Evolutionary conservation across 2,329 filamentous ascomycete genomes (phyloP), one percentile per base, ranked within the genome.

Genomic region (Alternaria triticina): DNA sequence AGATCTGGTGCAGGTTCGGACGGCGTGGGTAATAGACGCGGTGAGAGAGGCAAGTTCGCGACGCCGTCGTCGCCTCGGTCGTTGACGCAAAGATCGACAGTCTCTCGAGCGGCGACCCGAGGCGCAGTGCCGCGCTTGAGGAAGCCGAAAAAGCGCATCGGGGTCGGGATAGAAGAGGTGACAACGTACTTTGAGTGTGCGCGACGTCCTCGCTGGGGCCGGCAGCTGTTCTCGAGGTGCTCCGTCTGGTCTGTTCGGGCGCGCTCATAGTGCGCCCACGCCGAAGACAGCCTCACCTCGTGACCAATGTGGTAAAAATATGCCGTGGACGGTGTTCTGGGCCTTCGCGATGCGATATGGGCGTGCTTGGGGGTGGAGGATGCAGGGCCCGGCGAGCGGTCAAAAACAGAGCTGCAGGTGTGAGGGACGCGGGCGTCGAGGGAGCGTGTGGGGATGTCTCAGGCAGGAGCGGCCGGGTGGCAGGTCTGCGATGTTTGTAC

Each of bases 221-320:
- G 62, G 73, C 71, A 64, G 74, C 76, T 30, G 73, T 70, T 69
- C 73, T 77, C 51, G 77, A 77, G 67, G 74, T 76, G 72, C 77
- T 80, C 73, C 73, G 76, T 71, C 71, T 75, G 61, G 71, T 73
- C 70, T 76, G 72, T 67, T 67, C 71, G 65, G 72, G 72, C 75
- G 77, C 79, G 76, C 77, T 80, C 79, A 81, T 81, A 52, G 70
- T 80, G 79, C 78, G 79, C 79, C 73, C 73, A 70, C 61, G 75
- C 71, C 68, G 62, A 59, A 73, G 61, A 51, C 61, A 65, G 68
- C 49, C 67, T 74, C 75, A 71, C 67, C 63, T 70, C 57, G 70
- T 60, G 69, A 57, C 71, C 72, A 75, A 71, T 73, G 64, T 63
- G 47, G 55, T 59, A 52, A 17, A 52, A 6, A 50, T 54, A 57